Evolutionary conservation across 139 green algal species (phyloP), one percentile per base, ranked within the genome.

Genomic region (Picochlorum costavermella): DNA sequence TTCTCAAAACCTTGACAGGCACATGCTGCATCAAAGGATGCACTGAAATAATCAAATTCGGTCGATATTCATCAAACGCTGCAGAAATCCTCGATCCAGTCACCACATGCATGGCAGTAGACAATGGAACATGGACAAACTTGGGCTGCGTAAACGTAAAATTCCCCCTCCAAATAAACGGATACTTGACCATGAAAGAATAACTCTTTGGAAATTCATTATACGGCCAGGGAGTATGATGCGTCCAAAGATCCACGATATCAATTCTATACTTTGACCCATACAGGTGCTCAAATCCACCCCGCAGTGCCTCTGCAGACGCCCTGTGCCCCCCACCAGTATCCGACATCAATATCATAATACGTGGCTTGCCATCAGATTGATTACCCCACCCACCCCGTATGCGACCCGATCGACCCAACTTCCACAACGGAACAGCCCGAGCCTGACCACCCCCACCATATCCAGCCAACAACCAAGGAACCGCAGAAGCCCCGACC

Each of bases 11-110:
- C 25, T 72, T 71, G 4, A 94, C 64, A 17, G 86, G 85, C 25
- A 95, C 79, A 69, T 92, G 84, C 85, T 99, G 91, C 87, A 99
- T 94, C 5, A 99, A 79, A 12, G 94, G 94, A 74, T 99, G 94
- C 57, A 99, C 93, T 10, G 83, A 95, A 25, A 99, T 87, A 59
- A 96, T 84, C 13, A 92, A 70, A 69, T 92, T 80, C 5, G 86
- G 86, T 29, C 85, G 60, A 65, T 84, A 88, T 6, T 74, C 44
- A 63, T 90, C 83, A 56, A 87, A 86, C 0, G 76, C 81, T 60
- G 72, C 58, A 12, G 51, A 63, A 9, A 87, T 51, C 9, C 53
- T 43, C 26, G 29, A 55, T 14, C 57, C 50, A 14, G 85, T 67
- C 11, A 87, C 61, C 14, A 64, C 16, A 20, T 71, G 46, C 28